Conservation (phyloP, 805 yeast species). For the Pichia gijzeniarum region DNA sequence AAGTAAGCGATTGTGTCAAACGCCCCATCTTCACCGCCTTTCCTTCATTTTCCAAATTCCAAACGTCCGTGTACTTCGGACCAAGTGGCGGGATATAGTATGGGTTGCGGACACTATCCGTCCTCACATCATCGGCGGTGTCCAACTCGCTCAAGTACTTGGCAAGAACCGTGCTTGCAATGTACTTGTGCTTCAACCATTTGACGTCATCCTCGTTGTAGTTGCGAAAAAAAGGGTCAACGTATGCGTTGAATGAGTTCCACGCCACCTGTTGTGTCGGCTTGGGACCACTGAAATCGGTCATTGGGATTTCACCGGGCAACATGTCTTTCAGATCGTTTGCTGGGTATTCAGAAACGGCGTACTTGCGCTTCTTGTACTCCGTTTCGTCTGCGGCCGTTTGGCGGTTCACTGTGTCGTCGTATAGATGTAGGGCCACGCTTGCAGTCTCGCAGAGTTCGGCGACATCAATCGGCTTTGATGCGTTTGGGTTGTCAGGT, state of each 20-base stretch:
- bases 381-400: slow-evolving; percentile 53
- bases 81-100: slow-evolving; percentile 83
- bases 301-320: slow-evolving; percentile 86
- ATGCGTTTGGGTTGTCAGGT: slow-evolving; percentile 3
- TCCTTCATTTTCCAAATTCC: slow-evolving; percentile 74
- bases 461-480: slow-evolving; percentile 18
- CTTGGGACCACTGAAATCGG: slow-evolving; percentile 77
- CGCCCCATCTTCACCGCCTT: slow-evolving; percentile 22
- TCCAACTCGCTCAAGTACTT: background rate
- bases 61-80: slow-evolving; percentile 68
- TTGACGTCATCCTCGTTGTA: slow-evolving; percentile 77
- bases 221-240: slow-evolving; percentile 78
- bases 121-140: background rate
- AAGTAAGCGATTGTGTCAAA: slow-evolving; percentile 18
- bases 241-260: slow-evolving; percentile 74
- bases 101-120: slow-evolving; percentile 38
- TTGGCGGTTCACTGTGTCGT: slow-evolving; percentile 52
- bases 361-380: slow-evolving; percentile 60
- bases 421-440: slow-evolving; percentile 20
- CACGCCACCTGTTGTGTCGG: slow-evolving; percentile 90
- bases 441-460: slow-evolving; percentile 19
- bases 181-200: slow-evolving; percentile 51
- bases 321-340: slow-evolving; percentile 64
- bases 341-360: slow-evolving; percentile 88
- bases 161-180: slow-evolving; percentile 1